Evolutionary conservation across 768 basidiomycete species (phyloP), one percentile per base, ranked within the genome.

Genomic region (Pulveroboletus sp.): DNA sequence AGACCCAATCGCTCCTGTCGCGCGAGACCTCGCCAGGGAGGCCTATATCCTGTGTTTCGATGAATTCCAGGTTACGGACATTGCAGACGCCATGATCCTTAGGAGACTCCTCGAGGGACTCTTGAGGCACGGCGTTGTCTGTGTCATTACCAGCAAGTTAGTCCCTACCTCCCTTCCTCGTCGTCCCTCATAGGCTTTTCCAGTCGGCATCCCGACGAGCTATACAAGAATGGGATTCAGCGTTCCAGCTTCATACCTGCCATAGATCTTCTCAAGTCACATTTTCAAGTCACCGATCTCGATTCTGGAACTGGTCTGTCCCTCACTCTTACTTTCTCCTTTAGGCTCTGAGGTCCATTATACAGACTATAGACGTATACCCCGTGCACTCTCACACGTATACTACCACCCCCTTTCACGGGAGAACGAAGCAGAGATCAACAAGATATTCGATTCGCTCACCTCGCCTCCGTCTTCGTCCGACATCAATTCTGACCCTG

Each of bases 171-270:
- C 18, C 27, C 36, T 14, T 33, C 43, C 17, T 26, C 37, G 27
- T 26, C 51, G 10, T 42, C 39, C 24, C 6, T 18, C 44, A 54
- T 43, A 2, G 28, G 1, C 40, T 1, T 38, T 39, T 40, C 41
- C 31, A 99, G 95, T 71, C 96, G 96, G 51, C 93, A 96, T 65
- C 96, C 96, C 3, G 88, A 97, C 60, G 91, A 97, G 28, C 76
- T 99, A 1, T 99, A 99, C 76, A 94, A 95, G 80, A 98, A 98
- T 56, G 96, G 96, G 0, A 96, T 99, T 38, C 96, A 99, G 66
- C 81, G 96, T 3, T 80, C 86, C 5, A 94, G 92, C 61, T 99
- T 99, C 71, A 64, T 97, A 40, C 96, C 96, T 9, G 86, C 93
- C 26, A 98, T 99, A 51, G 89, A 97, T 42, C 77, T 98, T 27